Base-by-base conservation (phyloP, 306 rosid species). In the Vigna reflexopilosa region DNA sequence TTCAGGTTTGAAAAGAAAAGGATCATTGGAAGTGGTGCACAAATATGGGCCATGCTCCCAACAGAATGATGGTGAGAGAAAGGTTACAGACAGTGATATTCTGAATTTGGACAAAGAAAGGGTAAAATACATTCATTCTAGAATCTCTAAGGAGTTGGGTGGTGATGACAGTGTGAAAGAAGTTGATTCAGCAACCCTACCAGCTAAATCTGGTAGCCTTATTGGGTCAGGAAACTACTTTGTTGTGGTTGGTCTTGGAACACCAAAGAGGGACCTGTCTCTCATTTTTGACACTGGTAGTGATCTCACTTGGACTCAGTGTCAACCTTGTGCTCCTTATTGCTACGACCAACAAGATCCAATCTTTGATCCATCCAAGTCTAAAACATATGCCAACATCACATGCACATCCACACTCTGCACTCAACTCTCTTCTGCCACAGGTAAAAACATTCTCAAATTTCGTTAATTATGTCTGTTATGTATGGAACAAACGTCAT, bases 281-380 rank as follows among this genome's bases (percentile, higher is more conserved):
- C 93, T 93, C 3, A 34, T 76, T 15, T 91, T 93, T 70, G 98
- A 93, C 52, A 91, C 97, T 0, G 94, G 90, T 0, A 93, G 98
- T 62, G 92, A 87, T 42, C 84, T 90, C 12, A 88, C 96, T 19
- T 93, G 98, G 98, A 89, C 94, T 54, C 98, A 93, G 50, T 93
- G 98, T 16, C 1, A 81, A 55, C 98, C 98, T 0, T 93, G 98
- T 9, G 81, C 47, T 4, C 0, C 12, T 1, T 76, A 49, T 1
- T 93, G 98, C 76, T 93, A 91, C 58, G 28, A 70, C 5, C 98
- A 93, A 19, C 49, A 67, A 24, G 97, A 93, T 5, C 68, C 71
- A 0, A 87, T 82, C 15, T 89, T 77, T 51, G 76, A 88, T 22
- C 95, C 98, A 0, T 65, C 87, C 0, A 10, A 78, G 16, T 88